Evolutionary conservation across 345 rosid genomes (phyloP).

Genomic region (Syzygium oleosum): DNA sequence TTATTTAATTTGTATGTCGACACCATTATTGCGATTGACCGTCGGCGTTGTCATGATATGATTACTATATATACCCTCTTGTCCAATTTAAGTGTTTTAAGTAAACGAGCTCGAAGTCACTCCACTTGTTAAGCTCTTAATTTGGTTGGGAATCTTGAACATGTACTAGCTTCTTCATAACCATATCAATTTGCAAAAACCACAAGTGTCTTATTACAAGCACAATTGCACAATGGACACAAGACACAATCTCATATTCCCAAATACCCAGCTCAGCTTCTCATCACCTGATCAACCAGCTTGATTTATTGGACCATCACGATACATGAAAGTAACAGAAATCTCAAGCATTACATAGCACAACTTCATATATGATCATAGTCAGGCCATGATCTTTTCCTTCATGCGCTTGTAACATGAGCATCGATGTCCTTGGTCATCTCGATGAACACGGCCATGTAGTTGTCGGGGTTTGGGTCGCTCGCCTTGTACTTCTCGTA

Average conservation of each 20-base stretch:
- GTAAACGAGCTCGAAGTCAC: neutral
- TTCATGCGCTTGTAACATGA: neutral
- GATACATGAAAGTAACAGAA: neutral
- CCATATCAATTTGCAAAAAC: neutral
- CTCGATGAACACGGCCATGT: neutral
- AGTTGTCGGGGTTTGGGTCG: conserved; percentile 1
- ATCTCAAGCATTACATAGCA: neutral
- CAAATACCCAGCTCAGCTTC: neutral
- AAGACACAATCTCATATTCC: neutral
- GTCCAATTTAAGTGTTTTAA: neutral
- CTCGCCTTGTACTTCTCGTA: conserved; percentile 13
- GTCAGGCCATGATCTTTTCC: neutral
- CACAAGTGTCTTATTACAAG: neutral
- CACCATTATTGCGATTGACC: no score
- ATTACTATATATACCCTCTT: neutral
- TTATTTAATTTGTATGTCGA: no score
- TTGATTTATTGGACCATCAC: neutral
- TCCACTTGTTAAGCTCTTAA: neutral
- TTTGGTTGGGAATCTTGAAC: neutral
- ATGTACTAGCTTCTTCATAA: neutral
- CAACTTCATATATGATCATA: neutral
- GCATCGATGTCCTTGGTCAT: conserved; percentile 4
- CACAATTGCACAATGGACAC: neutral
- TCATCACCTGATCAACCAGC: neutral
- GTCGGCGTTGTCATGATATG: neutral